Conservation (phyloP, 2,329 filamentous ascomycete genomes). For the Aspergillus neotritici region DNA sequence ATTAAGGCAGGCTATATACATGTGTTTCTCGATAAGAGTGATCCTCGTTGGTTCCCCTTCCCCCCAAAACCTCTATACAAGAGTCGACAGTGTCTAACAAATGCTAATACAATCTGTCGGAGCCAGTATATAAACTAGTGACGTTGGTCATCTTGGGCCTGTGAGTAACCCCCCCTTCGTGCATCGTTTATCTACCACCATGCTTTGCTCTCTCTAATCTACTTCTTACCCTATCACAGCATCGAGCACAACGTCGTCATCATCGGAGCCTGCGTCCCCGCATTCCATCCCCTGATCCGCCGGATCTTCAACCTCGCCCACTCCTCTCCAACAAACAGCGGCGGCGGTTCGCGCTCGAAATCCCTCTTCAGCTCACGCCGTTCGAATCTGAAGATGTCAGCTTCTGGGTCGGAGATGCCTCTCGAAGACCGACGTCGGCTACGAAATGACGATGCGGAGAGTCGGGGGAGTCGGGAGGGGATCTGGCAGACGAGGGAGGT, state of each 20-base stretch:
- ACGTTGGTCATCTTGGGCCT: constrained; percentile 18
- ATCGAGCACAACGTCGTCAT: constrained; percentile 28
- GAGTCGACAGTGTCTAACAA: too few relatives aligned
- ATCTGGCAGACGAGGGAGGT: constrained; percentile 11
- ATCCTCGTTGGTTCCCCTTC: constrained; percentile 18
- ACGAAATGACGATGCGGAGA: background rate
- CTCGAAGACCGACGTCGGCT: background rate
- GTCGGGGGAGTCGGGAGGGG: constrained; percentile 1
- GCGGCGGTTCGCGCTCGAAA: background rate
- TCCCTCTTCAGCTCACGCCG: constrained; percentile 4
- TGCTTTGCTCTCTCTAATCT: background rate
- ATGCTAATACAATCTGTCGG: too few relatives aligned
- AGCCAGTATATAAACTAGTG: constrained; percentile 12
- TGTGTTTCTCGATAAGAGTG: constrained; percentile 17
- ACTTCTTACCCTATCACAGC: constrained; percentile 1
- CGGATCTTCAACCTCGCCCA: constrained; percentile 10
- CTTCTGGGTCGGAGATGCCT: constrained; percentile 7
- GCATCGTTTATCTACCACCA: background rate
- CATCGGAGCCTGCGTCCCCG: constrained; percentile 24
- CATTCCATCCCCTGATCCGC: constrained; percentile 23
- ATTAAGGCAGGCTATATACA: constrained; percentile 24
- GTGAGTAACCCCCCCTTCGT: constrained; percentile 10
- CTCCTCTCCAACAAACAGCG: background rate
- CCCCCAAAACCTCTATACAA: background rate
- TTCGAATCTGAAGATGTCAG: background rate